A percentile compares a stretch with the other conserved stretches of the same genome.
phyloP scores from a whole-genome alignment of 2,329 filamentous ascomycete genomes.

The Incumbomyces delicatus region DNA sequence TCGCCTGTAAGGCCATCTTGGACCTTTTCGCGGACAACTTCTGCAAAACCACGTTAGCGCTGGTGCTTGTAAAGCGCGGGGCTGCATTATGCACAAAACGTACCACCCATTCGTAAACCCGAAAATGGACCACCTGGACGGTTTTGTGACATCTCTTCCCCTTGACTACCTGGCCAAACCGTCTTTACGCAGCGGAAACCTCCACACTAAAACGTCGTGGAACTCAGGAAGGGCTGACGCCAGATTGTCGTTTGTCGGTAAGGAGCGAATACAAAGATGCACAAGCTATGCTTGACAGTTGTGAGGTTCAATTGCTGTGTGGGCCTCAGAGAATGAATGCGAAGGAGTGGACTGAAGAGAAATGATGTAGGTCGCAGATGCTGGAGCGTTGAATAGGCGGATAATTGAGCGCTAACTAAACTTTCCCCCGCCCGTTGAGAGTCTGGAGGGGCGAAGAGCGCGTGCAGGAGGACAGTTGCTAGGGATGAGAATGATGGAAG shows the following conservation, averaged over 20 bases:
- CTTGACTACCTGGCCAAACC: constrained; percentile 20
- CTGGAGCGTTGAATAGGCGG: constrained; percentile 2
- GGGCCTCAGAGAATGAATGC: constrained; percentile 9
- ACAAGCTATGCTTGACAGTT: background rate
- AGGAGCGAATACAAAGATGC: background rate
- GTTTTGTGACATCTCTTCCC: constrained; percentile 69
- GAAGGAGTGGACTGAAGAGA: constrained; percentile 8
- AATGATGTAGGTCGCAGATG: constrained; percentile 7
- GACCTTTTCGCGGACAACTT: constrained; percentile 97
- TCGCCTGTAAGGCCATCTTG: constrained; percentile 97
- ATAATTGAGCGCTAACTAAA: constrained; percentile 15
- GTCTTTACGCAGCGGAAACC: constrained; percentile 15
- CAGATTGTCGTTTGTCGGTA: constrained; percentile 4
- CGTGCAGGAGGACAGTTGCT: constrained; percentile 1
- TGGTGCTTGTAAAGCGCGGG: constrained; percentile 12
- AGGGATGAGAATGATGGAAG: background rate
- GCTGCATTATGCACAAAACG: constrained; percentile 35
- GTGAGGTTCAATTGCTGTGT: background rate
- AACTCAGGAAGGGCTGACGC: constrained; percentile 7
- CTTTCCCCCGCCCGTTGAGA: constrained; percentile 19
- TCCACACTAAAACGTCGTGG: constrained; percentile 7
- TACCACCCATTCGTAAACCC: constrained; percentile 93
- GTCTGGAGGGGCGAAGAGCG: background rate
- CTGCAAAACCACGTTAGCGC: constrained; percentile 40
- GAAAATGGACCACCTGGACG: constrained; percentile 74